These are phyloP conservation scores for Coemansia sp. DNA, from an alignment of 192 early-diverging fungal genomes.

Conservation along the genomic window DNA sequence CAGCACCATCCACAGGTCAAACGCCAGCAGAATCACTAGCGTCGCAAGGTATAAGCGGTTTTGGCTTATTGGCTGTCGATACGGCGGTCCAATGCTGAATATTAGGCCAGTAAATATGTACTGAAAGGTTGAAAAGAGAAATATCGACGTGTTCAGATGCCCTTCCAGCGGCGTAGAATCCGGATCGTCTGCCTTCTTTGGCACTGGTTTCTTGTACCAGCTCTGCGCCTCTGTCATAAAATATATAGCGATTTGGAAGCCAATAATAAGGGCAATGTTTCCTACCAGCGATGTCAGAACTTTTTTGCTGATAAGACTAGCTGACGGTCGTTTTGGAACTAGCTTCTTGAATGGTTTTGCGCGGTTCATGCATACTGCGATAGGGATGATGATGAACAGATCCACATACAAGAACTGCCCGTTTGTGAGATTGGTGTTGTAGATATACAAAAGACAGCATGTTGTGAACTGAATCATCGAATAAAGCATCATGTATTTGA, in stretches of 20 bases:
- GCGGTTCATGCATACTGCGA: slow-evolving; percentile 83
- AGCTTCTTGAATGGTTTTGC: slow-evolving; percentile 72
- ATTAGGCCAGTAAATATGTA: slow-evolving; percentile 89
- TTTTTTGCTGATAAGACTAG: slow-evolving; percentile 80
- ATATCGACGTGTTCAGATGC: slow-evolving; percentile 80
- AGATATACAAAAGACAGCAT: slow-evolving; percentile 85
- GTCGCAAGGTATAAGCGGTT: slow-evolving; percentile 58
- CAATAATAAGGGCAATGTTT: slow-evolving; percentile 75
- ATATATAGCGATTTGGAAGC: slow-evolving; percentile 76
- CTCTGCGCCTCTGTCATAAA: slow-evolving; percentile 67
- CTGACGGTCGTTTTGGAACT: slow-evolving; percentile 78
- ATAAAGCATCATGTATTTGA: slow-evolving; percentile 99
- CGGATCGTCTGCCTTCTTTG: slow-evolving; percentile 49
- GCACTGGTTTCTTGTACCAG: slow-evolving; percentile 66
- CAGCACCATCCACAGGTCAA: slow-evolving; percentile 45
- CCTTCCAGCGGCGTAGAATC: slow-evolving; percentile 65
- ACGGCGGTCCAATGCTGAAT: slow-evolving; percentile 93
- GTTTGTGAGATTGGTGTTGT: slow-evolving; percentile 83
- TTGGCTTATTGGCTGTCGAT: slow-evolving; percentile 76
- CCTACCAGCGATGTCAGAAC: slow-evolving; percentile 86
- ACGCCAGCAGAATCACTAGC: slow-evolving; percentile 18
- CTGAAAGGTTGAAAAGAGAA: slow-evolving; percentile 85
- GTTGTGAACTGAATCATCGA: slow-evolving; percentile 95
- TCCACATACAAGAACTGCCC: slow-evolving; percentile 95
- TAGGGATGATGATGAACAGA: slow-evolving; percentile 82